A percentile compares a stretch with the other conserved stretches of the same genome.
Evolutionary conservation across 768 basidiomycete genomes (phyloP).

Genomic region (Candolleomyces aberdarensis): DNA sequence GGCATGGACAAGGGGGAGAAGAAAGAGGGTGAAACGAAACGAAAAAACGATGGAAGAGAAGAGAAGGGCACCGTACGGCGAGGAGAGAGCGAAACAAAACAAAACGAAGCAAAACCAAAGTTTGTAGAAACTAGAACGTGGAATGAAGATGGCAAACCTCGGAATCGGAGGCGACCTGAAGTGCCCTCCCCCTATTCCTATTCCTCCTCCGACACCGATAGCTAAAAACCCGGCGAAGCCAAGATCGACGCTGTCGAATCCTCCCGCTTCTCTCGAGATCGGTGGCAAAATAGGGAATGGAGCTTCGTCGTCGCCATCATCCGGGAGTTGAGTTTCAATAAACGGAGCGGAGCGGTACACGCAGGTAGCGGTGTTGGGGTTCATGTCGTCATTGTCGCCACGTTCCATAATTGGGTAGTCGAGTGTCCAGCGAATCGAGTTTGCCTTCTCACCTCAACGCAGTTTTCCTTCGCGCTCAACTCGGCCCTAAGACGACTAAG

Average conservation of each 20-base stretch:
- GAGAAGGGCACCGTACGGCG: no score
- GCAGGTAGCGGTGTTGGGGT: constrained; percentile 1
- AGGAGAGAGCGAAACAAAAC: no score
- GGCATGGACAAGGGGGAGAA: no score
- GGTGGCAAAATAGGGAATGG: constrained; percentile 22
- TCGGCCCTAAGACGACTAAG: constrained; percentile 68
- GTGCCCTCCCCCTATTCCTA: constrained; percentile 8
- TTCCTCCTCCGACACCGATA: not conserved
- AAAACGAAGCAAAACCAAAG: not conserved
- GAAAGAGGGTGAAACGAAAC: no score
- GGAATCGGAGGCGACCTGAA: constrained; percentile 16
- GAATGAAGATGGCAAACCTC: constrained; percentile 15
- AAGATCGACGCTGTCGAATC: not conserved
- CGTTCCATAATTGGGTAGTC: constrained; percentile 56
- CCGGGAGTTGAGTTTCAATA: constrained; percentile 20
- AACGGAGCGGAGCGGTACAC: constrained; percentile 26
- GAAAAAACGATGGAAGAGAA: no score
- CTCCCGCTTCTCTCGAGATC: no score
- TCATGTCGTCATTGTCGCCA: not conserved
- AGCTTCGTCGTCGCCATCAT: constrained; percentile 5
- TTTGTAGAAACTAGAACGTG: not conserved
- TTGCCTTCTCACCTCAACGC: constrained; percentile 66
- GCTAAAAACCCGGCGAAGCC: not conserved
- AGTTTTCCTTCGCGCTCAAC: constrained; percentile 60
- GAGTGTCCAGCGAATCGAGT: constrained; percentile 72